Evolutionary conservation across 192 early-diverging fungal species (phyloP).

Genomic region (Backusella luteola): DNA sequence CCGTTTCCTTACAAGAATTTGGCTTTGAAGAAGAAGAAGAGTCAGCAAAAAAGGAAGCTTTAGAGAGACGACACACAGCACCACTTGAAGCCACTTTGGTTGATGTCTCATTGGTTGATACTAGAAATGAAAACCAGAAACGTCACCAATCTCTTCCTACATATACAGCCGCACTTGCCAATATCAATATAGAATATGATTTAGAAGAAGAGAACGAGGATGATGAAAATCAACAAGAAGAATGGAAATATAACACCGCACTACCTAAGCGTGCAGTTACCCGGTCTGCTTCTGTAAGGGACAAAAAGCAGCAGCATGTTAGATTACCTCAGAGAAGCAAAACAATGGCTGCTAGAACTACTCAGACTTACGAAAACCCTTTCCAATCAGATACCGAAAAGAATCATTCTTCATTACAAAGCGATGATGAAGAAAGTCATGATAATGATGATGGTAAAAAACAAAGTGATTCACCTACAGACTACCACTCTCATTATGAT

Average conservation of each 20-base stretch:
- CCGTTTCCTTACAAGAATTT: constrained; percentile 12
- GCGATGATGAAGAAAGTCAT: background rate
- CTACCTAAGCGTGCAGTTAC: background rate
- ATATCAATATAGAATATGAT: background rate
- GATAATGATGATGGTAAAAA: background rate
- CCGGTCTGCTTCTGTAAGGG: background rate
- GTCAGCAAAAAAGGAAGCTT: background rate
- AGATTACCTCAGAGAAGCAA: background rate
- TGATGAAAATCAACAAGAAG: background rate
- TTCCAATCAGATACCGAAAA: background rate
- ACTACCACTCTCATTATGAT: background rate
- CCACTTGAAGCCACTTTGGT: background rate
- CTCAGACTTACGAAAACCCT: background rate
- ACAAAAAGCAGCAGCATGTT: background rate
- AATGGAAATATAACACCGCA: background rate
- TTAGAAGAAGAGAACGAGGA: background rate
- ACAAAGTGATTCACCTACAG: background rate
- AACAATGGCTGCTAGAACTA: background rate
- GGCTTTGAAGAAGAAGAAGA: background rate
- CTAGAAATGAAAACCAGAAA: background rate
- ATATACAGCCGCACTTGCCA: background rate
- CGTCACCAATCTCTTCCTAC: background rate
- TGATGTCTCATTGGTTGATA: background rate
- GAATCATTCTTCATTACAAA: background rate
- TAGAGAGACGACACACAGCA: background rate